Evolutionary conservation across 345 rosid species (phyloP).

Genomic region (Hibiscus tridactylites): DNA sequence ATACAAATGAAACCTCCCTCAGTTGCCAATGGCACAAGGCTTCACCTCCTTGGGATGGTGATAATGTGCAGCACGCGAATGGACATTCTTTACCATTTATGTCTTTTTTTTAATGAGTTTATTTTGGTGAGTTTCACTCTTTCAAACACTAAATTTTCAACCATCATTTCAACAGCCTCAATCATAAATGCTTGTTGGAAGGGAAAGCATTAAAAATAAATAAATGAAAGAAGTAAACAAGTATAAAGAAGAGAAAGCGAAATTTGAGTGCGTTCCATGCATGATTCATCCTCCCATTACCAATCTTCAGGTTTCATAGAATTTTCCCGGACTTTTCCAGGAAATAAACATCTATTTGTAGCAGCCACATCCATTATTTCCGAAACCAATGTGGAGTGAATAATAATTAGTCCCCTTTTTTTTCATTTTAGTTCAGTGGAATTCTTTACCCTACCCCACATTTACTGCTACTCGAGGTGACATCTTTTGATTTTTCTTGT

Average conservation of each 20-base stretch:
- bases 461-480: neutral
- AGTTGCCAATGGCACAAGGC: neutral
- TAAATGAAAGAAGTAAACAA: neutral
- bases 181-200: neutral
- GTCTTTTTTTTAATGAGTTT: neutral
- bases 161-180: neutral
- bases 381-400: neutral
- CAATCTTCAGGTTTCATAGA: neutral
- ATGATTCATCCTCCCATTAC: neutral
- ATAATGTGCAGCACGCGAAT: neutral
- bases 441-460: neutral
- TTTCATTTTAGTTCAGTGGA: neutral
- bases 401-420: neutral
- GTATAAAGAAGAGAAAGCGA: neutral
- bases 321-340: neutral
- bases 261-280: conserved; percentile 3
- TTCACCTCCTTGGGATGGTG: neutral
- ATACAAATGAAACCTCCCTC: neutral
- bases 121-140: neutral
- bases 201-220: neutral
- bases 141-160: neutral
- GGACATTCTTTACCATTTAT: neutral
- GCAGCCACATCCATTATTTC: neutral
- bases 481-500: neutral
- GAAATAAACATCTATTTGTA: neutral